These are phyloP conservation scores for Cadophora luteo-olivacea DNA, from an alignment of 2,329 filamentous ascomycete genomes.

Conservation along the genomic window DNA sequence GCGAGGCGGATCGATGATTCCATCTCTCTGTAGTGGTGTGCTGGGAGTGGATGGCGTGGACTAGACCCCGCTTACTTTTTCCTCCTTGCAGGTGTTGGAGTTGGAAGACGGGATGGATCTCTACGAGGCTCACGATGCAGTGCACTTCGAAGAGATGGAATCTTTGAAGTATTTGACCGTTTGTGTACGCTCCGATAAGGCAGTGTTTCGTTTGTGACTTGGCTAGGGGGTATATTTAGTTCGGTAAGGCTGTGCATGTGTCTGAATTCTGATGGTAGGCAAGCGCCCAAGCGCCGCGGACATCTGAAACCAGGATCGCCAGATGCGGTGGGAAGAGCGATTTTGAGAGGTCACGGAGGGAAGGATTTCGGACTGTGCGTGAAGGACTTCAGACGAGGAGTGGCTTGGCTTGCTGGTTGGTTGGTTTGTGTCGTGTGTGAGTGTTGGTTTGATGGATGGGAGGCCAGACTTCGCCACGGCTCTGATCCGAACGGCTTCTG, in stretches of 20 bases:
- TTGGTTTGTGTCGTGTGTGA: background rate
- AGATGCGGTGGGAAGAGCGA: background rate
- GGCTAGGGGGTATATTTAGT: slow-evolving; percentile 5
- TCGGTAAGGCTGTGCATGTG: background rate
- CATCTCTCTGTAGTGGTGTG: background rate
- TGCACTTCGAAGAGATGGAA: background rate
- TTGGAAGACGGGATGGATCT: background rate
- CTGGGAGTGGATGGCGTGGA: slow-evolving; percentile 5
- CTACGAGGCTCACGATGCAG: background rate
- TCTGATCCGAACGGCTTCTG: background rate
- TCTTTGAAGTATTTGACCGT: background rate
- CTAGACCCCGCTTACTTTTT: background rate
- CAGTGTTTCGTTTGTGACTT: background rate
- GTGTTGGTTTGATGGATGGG: background rate
- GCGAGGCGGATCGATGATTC: slow-evolving; percentile 1
- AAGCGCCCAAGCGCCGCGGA: slow-evolving; percentile 10
- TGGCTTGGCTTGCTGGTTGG: background rate
- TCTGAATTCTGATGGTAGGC: background rate
- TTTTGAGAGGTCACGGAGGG: background rate
- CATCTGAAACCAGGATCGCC: background rate
- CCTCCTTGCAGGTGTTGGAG: background rate
- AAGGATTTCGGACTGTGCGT: background rate
- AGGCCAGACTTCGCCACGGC: background rate
- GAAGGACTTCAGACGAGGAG: background rate
- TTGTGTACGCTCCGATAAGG: background rate